phyloP scores from a whole-genome alignment of 2,329 filamentous ascomycete genomes.

The Penicillium sp. region DNA sequence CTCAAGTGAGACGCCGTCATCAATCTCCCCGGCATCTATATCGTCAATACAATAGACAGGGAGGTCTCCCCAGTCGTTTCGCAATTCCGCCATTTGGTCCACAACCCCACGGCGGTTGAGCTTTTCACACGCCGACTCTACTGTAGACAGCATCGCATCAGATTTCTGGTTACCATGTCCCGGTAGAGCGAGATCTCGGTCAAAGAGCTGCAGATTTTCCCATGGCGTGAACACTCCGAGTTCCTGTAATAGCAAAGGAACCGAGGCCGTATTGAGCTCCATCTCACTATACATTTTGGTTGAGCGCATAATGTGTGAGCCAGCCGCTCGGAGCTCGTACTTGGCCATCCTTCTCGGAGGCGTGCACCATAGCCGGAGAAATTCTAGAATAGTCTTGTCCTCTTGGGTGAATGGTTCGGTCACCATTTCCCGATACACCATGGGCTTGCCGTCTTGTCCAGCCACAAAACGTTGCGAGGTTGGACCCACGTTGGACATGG shows the following conservation, averaged over 20 bases:
- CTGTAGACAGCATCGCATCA: conserved; percentile 38
- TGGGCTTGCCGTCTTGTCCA: conserved; percentile 32
- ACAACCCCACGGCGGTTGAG: conserved; percentile 38
- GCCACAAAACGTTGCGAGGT: conserved; percentile 37
- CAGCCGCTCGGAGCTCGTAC: conserved; percentile 53
- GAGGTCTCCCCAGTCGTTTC: conserved; percentile 62
- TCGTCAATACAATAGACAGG: conserved; percentile 66
- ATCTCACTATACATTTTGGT: conserved; percentile 59
- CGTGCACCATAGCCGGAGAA: conserved; percentile 58
- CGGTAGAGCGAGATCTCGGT: conserved; percentile 59
- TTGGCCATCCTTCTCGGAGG: conserved; percentile 46
- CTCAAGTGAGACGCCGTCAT: conserved; percentile 67
- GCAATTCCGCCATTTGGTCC: conserved; percentile 61
- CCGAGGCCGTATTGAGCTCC: conserved; percentile 43
- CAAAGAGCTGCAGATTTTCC: conserved; percentile 59
- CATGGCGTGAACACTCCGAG: conserved; percentile 64
- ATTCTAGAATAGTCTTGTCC: conserved; percentile 61
- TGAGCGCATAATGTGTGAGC: conserved; percentile 60
- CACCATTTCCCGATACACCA: conserved; percentile 37
- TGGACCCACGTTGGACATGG: conserved; percentile 48
- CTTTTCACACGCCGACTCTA: conserved; percentile 34
- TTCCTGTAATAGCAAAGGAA: conserved; percentile 63
- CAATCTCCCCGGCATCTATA: conserved; percentile 60
- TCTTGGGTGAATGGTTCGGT: conserved; percentile 51
- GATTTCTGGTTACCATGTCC: conserved; percentile 41